phyloP scores from a whole-genome alignment of 805 yeast genomes.

The Metschnikowia reukaufii region DNA sequence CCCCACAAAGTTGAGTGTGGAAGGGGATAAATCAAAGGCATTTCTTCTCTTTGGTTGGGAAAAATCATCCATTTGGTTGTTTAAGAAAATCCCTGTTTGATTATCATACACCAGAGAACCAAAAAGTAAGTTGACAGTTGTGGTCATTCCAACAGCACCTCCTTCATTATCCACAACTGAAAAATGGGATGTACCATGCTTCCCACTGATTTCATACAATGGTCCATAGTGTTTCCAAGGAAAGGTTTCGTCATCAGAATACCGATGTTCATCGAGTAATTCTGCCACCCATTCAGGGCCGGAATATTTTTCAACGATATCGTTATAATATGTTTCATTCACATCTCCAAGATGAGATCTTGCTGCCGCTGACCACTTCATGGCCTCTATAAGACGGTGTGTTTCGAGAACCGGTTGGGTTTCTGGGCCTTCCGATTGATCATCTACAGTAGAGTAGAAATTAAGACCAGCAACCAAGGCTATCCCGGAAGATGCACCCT shows the following conservation, averaged over 20 bases:
- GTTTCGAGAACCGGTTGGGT: slow-evolving; percentile 35
- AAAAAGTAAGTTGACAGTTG: slow-evolving; percentile 80
- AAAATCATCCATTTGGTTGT: slow-evolving; percentile 95
- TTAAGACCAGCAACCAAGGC: slow-evolving; percentile 75
- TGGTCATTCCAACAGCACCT: slow-evolving; percentile 83
- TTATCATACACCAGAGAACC: slow-evolving; percentile 85
- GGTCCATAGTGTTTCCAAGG: slow-evolving; percentile 79
- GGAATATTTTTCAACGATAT: slow-evolving; percentile 43
- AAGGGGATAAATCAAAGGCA: slow-evolving; percentile 79
- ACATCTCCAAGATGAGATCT: slow-evolving; percentile 83
- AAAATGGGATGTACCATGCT: slow-evolving; percentile 89
- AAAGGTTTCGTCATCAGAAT: slow-evolving; percentile 56
- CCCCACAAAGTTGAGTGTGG: slow-evolving; percentile 70
- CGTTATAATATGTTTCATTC: slow-evolving; percentile 27
- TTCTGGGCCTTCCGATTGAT: slow-evolving; percentile 8
- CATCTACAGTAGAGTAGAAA: slow-evolving; percentile 39
- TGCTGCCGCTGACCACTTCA: slow-evolving; percentile 93
- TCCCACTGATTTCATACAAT: slow-evolving; percentile 70
- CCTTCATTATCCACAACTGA: slow-evolving; percentile 72
- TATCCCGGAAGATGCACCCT: slow-evolving; percentile 82
- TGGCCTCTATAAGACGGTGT: slow-evolving; percentile 75
- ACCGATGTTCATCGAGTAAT: slow-evolving; percentile 43
- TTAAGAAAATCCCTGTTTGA: slow-evolving; percentile 76
- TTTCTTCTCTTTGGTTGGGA: slow-evolving; percentile 68
- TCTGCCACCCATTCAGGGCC: slow-evolving; percentile 57